Evolutionary conservation across 805 yeast species (phyloP), one percentile per base, ranked within the genome.

Genomic region (Kluyveromyces starmeri): DNA sequence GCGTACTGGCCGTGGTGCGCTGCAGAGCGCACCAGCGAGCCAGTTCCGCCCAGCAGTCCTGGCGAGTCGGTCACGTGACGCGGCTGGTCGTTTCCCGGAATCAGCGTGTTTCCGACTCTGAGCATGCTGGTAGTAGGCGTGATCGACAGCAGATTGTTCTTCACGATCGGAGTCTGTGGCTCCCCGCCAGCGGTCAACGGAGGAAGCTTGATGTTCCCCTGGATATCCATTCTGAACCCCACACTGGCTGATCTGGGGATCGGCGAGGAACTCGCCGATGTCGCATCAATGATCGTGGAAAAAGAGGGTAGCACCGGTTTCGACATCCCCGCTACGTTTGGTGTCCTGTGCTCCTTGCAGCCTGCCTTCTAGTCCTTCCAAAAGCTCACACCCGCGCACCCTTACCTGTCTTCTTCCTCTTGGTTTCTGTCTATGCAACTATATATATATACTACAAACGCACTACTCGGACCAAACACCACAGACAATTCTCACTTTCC

Each of bases 141-240:
- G 16, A 30, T 30, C 13, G 25, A 30, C 15, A 30, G 25, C 16
- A 30, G 18, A 11, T 30, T 30, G 14, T 30, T 30, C 15, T 22
- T 30, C 15, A 30, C 25, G 6, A 30, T 14, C n/a, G 33, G 33
- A 4, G 33, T 30, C 9, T 30, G 33, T 14, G 33, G 33, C 2
- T 30, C 33, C 6, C n/a, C 22, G 7, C 31, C 22, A 5, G 20
- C 30, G 9, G 26, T 22, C 17, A 55, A 28, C 2, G 61, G 61
- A 13, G 61, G 61, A 18, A 55, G 38, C 27, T 45, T 49, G 24
- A 55, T 54, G 5, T 48, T 35, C 5, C 61, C 59, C 4, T 43
- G 39, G 10, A 36, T 41, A 35, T 50, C 54, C 35, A 43, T 44
- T 25, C 40, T 44, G 40, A 54, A 39, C n/a, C 39, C 33, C 23